Evolutionary conservation across 352 stramenopile genomes (phyloP), one percentile per base, ranked within the genome.

Genomic region (Thraustochytrium striatum): DNA sequence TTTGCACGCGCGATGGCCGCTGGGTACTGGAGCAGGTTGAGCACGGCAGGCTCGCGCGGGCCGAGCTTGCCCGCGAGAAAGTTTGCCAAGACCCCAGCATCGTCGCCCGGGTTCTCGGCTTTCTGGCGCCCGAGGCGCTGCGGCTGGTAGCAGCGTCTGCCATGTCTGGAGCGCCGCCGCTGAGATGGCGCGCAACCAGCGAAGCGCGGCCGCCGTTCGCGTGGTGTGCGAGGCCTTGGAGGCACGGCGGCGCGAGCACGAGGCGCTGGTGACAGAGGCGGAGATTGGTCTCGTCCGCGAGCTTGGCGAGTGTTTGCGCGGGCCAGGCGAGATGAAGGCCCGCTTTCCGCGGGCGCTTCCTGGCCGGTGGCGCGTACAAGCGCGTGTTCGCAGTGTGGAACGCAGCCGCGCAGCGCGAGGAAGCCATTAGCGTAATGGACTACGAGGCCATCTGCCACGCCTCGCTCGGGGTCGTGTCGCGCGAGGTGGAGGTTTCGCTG

Each of bases 401-500:
- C 33, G 39, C 3, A 13, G 16, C 30, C 2, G 38, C 61, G 3
- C 86, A 88, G 38, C 84, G 85, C 9, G 72, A 92, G 11, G 89
- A 95, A 70, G 89, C 87, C 72, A 84, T 95, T 25, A 92, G 91
- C 47, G 87, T 94, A 39, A 98, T 97, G 93, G 90, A 98, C 86
- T 88, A 98, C 52, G 86, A 87, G n/a, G 83, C 86, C 19, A 93
- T 98, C 57, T 85, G 91, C 70, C 83, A 84, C 38, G 91, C 86
- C 19, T 91, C 90, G 16, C 87, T 96, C 81, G 91, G 88, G 72
- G 86, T 97, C 33, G 86, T 98, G 47, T 88, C 88, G 5, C 89
- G 95, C 84, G 95, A 99, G 83, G 88, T 99, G n/a, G 91, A 91
- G 3, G 91, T 97, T 53, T 97, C 93, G 1, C 80, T 95, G 16